Evolutionary conservation across 352 stramenopile genomes (phyloP), one percentile per base, ranked within the genome.

Genomic region (Elongisporangium prolatum): DNA sequence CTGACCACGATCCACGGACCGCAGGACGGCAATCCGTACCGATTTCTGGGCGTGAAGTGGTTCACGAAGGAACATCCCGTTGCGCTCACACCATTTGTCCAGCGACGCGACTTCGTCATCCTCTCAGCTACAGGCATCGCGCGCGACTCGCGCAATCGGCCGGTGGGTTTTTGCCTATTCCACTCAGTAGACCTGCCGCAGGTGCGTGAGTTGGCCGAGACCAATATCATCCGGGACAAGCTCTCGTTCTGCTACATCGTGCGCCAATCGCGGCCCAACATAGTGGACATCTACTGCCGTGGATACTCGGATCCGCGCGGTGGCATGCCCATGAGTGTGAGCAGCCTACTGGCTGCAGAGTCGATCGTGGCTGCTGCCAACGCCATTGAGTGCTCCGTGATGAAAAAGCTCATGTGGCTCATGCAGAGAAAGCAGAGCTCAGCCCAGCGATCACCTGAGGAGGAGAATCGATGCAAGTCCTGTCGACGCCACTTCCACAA

Each of bases 321-420:
- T 20, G 75, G 68, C 9, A 48, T 79, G 22, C 53, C 77, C 10
- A 67, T 80, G 34, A 69, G 61, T 9, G 66, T 80, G 21, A 28
- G 47, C 10, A 60, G 47, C 20, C 47, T 60, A 21, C 22, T 60
- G n/a, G 55, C 55, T 13, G 44, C 55, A 3, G 47, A 54, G 18
- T 61, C 71, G 4, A 67, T 84, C n/a, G 68, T 72, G 16, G 61
- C 63, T 6, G 71, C 71, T 13, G 75, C 74, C 11, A 83, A 83
- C 47, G 51, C 69, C 5, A 60, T 80, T 40, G 71, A 79, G 55
- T 77, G 65, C 50, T 68, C 65, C 16, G 66, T 78, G 25, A 56
- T 73, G 28, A 80, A 80, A 51, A 84, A 84, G 54, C 64, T 80
- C 49, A 71, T 77, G 69, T 65, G 73, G 73, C 69, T 75, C 28